phyloP scores from a whole-genome alignment of 2,329 filamentous ascomycete species.

The Fusarium beomiforme region DNA sequence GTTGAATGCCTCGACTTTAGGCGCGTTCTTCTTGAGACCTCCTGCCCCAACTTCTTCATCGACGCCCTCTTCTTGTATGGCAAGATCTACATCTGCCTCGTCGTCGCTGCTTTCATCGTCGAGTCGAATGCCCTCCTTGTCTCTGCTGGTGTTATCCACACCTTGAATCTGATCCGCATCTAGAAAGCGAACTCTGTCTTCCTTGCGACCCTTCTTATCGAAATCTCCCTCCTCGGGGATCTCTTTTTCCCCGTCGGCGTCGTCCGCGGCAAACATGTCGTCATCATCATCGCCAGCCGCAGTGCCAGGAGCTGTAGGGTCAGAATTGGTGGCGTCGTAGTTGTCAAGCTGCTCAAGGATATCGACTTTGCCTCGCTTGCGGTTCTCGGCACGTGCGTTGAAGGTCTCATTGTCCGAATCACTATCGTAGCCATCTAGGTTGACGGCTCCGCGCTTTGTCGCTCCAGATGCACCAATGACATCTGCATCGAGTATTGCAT shows the following conservation, averaged over 20 bases:
- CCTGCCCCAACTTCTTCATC: constrained; percentile 93
- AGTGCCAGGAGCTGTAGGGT: constrained; percentile 55
- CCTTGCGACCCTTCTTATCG: constrained; percentile 63
- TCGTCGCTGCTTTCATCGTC: constrained; percentile 68
- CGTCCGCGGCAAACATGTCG: constrained; percentile 82
- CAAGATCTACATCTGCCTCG: constrained; percentile 75
- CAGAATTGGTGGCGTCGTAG: constrained; percentile 59
- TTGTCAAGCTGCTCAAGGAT: constrained; percentile 64
- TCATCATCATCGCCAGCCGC: constrained; percentile 68
- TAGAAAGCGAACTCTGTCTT: constrained; percentile 69
- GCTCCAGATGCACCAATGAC: constrained; percentile 84
- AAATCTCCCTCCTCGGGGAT: constrained; percentile 48
- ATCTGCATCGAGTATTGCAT: constrained; percentile 86
- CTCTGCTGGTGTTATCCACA: constrained; percentile 77
- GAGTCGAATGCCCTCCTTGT: constrained; percentile 75
- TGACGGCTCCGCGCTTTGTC: constrained; percentile 92
- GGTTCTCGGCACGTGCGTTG: constrained; percentile 74
- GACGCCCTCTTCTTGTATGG: constrained; percentile 77
- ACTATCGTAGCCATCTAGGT: constrained; percentile 95
- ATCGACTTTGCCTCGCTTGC: constrained; percentile 60
- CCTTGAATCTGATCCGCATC: constrained; percentile 76
- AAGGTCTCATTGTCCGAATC: constrained; percentile 95
- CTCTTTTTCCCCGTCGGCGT: constrained; percentile 59
- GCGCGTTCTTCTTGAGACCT: constrained; percentile 90
- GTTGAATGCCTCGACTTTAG: constrained; percentile 96